Evolutionary conservation across 2,329 filamentous ascomycete genomes (phyloP).

Genomic region (Colletotrichum sp.): DNA sequence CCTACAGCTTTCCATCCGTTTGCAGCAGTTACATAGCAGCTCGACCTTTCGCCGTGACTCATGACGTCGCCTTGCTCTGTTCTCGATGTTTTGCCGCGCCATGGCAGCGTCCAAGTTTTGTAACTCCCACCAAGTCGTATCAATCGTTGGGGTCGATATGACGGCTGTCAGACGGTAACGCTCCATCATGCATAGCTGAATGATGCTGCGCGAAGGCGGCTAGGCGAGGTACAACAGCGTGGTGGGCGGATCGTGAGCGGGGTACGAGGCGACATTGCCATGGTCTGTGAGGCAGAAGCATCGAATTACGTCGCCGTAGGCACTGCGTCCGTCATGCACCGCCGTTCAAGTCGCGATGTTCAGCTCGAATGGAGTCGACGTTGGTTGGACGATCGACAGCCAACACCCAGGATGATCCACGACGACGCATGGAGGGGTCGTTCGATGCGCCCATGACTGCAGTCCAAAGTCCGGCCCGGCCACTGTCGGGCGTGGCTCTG

Average conservation of each 20-base stretch:
- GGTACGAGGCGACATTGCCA: background rate
- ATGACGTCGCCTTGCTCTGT: background rate
- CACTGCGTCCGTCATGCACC: background rate
- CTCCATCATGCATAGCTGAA: background rate
- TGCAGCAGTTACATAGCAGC: background rate
- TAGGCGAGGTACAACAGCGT: background rate
- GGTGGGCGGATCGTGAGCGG: background rate
- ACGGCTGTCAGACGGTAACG: background rate
- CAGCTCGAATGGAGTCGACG: background rate
- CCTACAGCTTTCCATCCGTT: background rate
- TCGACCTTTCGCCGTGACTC: background rate
- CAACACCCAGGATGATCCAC: conserved; percentile 14
- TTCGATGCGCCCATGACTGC: background rate
- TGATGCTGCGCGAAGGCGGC: background rate
- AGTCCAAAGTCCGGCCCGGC: background rate
- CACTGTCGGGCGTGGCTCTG: background rate
- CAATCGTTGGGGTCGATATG: background rate
- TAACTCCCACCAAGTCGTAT: background rate
- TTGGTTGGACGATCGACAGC: conserved; percentile 5
- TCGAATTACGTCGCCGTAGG: background rate
- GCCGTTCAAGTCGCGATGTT: background rate
- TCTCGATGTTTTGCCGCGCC: background rate
- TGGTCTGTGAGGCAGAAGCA: background rate
- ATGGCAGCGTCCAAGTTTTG: background rate
- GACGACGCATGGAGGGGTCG: conserved; percentile 20